Percentiles rank a stretch among this genome's conserved stretches.
Conservation (phyloP, 345 rosid genomes). For the Dimocarpus longan region DNA sequence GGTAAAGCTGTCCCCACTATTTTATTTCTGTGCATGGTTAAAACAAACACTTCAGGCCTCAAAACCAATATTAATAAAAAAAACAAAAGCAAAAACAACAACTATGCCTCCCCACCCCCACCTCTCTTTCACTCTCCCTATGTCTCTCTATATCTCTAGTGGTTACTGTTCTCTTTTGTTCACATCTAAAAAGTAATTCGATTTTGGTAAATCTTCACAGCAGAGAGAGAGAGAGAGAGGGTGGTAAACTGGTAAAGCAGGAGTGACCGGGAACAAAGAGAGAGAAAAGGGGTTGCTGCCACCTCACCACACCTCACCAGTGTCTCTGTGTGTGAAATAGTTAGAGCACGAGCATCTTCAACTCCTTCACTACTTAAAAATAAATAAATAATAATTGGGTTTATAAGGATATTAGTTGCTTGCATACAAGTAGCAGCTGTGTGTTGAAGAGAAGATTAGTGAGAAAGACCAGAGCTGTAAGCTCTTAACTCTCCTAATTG, state of each 20-base stretch:
- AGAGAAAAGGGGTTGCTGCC: background rate
- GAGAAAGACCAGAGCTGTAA: background rate
- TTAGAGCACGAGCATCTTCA: background rate
- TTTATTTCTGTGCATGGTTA: slow-evolving; percentile 9
- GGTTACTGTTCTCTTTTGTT: slow-evolving; percentile 5
- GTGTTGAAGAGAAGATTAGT: background rate
- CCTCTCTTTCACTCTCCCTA: background rate
- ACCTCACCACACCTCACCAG: background rate
- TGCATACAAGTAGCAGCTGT: slow-evolving; percentile 3
- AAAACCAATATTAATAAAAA: no score
- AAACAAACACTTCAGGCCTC: slow-evolving; percentile 14
- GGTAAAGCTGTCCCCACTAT: slow-evolving; percentile 51
- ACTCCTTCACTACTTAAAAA: background rate
- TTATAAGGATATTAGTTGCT: background rate
- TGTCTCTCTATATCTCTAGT: background rate
- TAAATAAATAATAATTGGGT: background rate
- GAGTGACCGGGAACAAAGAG: background rate
- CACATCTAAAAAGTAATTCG: slow-evolving; percentile 12
- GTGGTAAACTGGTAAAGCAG: background rate
- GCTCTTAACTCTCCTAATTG: slow-evolving; percentile 1
- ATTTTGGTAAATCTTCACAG: slow-evolving; percentile 9
- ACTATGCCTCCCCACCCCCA: background rate
- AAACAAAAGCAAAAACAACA: background rate
- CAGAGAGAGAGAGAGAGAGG: slow-evolving; percentile 26
- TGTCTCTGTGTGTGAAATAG: background rate